Base-by-base conservation (phyloP, 305 asterid genomes). In the Fraxinus greggii region DNA sequence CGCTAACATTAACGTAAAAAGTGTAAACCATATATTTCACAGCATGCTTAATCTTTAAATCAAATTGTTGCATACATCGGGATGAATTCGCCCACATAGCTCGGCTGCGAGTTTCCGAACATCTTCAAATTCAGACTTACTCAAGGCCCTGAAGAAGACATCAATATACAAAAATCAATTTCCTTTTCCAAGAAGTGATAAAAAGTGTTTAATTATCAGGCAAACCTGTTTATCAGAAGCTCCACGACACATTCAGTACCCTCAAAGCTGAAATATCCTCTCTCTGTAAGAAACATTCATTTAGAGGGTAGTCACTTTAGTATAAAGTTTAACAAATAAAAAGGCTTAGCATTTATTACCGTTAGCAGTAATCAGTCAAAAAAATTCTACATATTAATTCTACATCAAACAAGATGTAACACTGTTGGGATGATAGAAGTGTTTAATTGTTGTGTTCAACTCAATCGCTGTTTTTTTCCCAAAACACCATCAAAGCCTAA, bases 61-160 rank as follows among this genome's bases (percentile, higher is more conserved):
- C 24, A 75, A 54, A 82, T 74, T 65, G 79, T 51, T 65, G 63
- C 89, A 78, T 86, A 94, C 99, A 88, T 90, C 75, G 6, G 97
- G 98, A 85, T 94, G 97, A 83, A 94, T 90, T 85, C 97, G 87
- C 80, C 98, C 99, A 85, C 97, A 95, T 61, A 95, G 97, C 88
- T 93, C 99, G 4, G 99, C 96, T 48, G 98, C 94, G 83, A 95
- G 97, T 88, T 92, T 95, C 54, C 97, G 93, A 82, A 92, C 97
- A 86, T 95, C 98, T 92, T 93, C 97, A 80, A 88, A 92, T 84
- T 95, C 98, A 77, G 86, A 84, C 84, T 90, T 88, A 73, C 88
- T 91, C 83, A 92, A 87, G 45, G 97, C 95, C 92, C 99, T 95
- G 84, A 78, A 80, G 17, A 80, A 77, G 81, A 85, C 40, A 76